phyloP scores from a whole-genome alignment of 352 stramenopile species.

The Phytophthora meadii region DNA sequence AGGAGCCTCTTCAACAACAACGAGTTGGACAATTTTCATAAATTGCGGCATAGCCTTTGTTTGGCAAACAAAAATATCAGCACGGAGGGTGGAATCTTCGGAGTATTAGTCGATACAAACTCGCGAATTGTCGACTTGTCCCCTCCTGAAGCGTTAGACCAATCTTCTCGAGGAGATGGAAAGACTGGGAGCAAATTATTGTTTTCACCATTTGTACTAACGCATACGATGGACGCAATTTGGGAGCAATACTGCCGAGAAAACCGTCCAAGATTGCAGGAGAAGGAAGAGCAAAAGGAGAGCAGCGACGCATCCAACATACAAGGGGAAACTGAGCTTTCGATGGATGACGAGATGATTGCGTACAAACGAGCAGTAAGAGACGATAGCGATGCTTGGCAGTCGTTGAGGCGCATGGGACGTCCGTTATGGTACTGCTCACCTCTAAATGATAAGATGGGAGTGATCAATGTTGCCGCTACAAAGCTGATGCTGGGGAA shows the following conservation, averaged over 20 bases:
- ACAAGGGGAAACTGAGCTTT: not conserved
- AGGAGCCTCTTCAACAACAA: not conserved
- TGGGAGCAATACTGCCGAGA: constrained; percentile 3
- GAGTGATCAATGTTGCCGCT: constrained; percentile 1
- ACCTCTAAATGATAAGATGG: not conserved
- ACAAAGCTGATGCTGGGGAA: constrained; percentile 11
- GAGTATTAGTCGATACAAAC: constrained; percentile 21
- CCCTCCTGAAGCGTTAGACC: not conserved
- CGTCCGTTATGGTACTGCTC: constrained; percentile 12
- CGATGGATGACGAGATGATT: not conserved
- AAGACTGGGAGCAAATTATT: not conserved
- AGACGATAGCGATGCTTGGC: not conserved
- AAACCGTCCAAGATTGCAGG: too few species aligned
- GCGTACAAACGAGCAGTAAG: constrained; percentile 1
- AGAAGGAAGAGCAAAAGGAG: not conserved
- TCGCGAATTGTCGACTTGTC: constrained; percentile 8
- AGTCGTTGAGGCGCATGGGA: constrained; percentile 10
- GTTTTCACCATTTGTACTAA: constrained; percentile 22
- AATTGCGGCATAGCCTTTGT: not conserved
- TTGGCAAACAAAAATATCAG: constrained; percentile 1
- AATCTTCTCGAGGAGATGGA: not conserved
- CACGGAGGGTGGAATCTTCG: constrained; percentile 7
- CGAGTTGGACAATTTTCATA: not conserved
- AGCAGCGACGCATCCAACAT: not conserved
- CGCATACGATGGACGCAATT: constrained; percentile 17